Conservation (phyloP, 768 basidiomycete genomes). For the Cubamyces sp. region DNA sequence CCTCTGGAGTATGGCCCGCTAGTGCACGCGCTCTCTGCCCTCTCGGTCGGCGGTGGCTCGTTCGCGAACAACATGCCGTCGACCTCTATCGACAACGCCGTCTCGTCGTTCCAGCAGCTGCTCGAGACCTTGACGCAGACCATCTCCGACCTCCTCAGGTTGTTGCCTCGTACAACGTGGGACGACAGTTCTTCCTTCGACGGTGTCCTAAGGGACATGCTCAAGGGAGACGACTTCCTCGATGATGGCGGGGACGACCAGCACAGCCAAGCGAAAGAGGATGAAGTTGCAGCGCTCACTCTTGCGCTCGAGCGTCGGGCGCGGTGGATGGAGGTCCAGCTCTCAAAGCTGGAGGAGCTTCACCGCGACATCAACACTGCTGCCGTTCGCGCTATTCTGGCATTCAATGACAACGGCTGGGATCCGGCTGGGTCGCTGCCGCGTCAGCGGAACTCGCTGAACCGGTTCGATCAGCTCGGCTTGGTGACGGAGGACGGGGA, state of each 20-base stretch:
- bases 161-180: slow-evolving; percentile 89
- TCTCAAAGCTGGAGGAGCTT: slow-evolving; percentile 86
- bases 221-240: slow-evolving; percentile 85
- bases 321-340: slow-evolving; percentile 90
- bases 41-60: slow-evolving; percentile 84
- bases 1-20: slow-evolving; percentile 84
- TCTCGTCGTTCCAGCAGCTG: slow-evolving; percentile 87
- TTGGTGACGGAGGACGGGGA: slow-evolving; percentile 49
- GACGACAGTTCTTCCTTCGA: slow-evolving; percentile 90
- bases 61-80: slow-evolving; percentile 84
- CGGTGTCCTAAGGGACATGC: slow-evolving; percentile 83
- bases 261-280: slow-evolving; percentile 65
- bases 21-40: slow-evolving; percentile 82
- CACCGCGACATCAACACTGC: slow-evolving; percentile 91
- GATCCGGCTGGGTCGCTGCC: slow-evolving; percentile 72
- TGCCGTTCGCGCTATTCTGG: slow-evolving; percentile 78
- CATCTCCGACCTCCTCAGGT: slow-evolving; percentile 82
- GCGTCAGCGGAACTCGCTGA: slow-evolving; percentile 66
- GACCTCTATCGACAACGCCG: slow-evolving; percentile 88
- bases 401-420: slow-evolving; percentile 88
- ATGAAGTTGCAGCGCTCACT: slow-evolving; percentile 84
- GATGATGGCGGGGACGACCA: slow-evolving; percentile 76
- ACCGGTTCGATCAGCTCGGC: slow-evolving; percentile 70
- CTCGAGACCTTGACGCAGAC: slow-evolving; percentile 89
- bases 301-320: slow-evolving; percentile 87